Evolutionary conservation across 805 yeast genomes (phyloP).

Genomic region (Ogataea pilisensis): DNA sequence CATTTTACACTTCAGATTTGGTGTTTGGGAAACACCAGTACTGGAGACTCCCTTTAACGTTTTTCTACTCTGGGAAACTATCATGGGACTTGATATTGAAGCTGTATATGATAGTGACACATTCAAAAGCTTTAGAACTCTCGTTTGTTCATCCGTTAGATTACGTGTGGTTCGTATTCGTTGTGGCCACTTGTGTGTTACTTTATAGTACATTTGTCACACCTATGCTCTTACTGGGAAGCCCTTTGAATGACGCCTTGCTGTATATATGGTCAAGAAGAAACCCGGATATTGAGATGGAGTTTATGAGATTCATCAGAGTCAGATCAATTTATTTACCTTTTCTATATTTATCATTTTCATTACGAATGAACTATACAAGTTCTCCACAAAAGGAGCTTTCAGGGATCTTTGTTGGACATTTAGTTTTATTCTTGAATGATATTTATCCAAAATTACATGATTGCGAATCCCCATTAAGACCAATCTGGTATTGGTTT

Average conservation of each 20-base stretch:
- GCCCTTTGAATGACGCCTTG: conserved; percentile 34
- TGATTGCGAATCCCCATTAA: conserved; percentile 30
- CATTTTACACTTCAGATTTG: conserved; percentile 33
- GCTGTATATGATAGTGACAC: conserved; percentile 34
- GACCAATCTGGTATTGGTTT: conserved; percentile 41
- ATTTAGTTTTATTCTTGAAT: conserved; percentile 35
- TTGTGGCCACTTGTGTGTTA: conserved; percentile 29
- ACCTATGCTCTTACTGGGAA: conserved; percentile 34
- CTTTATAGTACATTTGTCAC: conserved; percentile 27
- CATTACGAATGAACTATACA: conserved; percentile 6
- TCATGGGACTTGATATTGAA: conserved; percentile 33
- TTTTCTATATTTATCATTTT: conserved; percentile 29
- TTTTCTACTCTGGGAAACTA: conserved; percentile 39
- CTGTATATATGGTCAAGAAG: conserved; percentile 46
- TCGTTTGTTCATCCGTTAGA: conserved; percentile 30
- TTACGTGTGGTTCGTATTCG: conserved; percentile 36
- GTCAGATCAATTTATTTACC: conserved; percentile 43
- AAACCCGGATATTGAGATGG: conserved; percentile 37
- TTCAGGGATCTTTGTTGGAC: conserved; percentile 41
- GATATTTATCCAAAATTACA: conserved; percentile 40
- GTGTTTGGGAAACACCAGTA: conserved; percentile 37
- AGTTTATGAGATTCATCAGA: conserved; percentile 38
- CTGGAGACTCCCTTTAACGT: conserved; percentile 34
- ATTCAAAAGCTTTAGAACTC: conserved; percentile 38
- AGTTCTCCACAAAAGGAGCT: conserved; percentile 6